Base-by-base conservation (phyloP, 2,329 filamentous ascomycete species). In the Cladorrhinum sp. region DNA sequence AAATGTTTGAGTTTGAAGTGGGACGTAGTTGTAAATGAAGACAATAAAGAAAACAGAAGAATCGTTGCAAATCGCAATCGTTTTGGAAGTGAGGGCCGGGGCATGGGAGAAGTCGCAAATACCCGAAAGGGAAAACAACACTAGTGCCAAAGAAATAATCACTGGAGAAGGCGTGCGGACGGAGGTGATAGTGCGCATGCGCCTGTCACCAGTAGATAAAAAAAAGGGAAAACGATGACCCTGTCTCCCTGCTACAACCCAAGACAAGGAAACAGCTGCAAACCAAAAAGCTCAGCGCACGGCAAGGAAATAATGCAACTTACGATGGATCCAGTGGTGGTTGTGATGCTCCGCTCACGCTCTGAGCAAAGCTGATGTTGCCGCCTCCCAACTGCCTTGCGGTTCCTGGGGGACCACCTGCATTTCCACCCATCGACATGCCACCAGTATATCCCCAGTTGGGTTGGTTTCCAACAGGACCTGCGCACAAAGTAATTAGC, bases 351-450 rank as follows among this genome's bases (percentile, higher is more conserved):
- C 83, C 83, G 69, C 81, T 81, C 69, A 88, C 76, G 70, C 84
- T 88, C 72, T 88, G 85, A 53, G 85, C 85, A 74, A 88, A 88
- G 73, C 85, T 88, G 61, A 85, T 77, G 72, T 82, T 85, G 20
- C 49, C 49, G 67, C 83, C 78, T 64, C 84, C 79, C 69, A 85
- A 74, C 75, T 85, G 80, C 69, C 83, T 78, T 58, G 77, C 79
- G 67, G 76, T 76, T 29, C 57, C 63, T 23, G 66, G 62, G 45
- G 62, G 62, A 77, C 68, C 79, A 49, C 52, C 64, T 48, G 61
- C 79, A 67, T 76, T 76, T 36, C 69, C 70, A 60, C 83, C 81
- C 81, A 88, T 86, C 24, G 85, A 84, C 68, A 86, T 78, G 66
- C 79, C 82, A 60, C 80, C 81, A 63, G 84, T 82, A 75, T 88